Evolutionary conservation across 2,329 filamentous ascomycete genomes (phyloP).

Genomic region (Fusarium drepaniforme): DNA sequence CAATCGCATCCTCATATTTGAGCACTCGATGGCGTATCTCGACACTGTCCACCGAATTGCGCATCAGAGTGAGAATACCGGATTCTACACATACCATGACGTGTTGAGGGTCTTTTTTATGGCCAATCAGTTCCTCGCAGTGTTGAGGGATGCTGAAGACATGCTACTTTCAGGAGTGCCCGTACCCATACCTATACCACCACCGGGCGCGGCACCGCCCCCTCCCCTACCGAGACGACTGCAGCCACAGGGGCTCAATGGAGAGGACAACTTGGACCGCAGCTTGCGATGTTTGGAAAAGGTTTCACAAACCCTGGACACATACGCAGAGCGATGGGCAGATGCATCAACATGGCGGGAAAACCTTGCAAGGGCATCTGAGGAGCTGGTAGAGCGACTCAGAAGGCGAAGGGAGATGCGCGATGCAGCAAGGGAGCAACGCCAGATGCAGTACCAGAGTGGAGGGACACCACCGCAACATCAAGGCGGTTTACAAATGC

Average conservation of each 20-base stretch:
- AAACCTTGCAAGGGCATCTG: slow-evolving; percentile 65
- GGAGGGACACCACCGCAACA: slow-evolving; percentile 41
- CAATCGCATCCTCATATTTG: slow-evolving; percentile 84
- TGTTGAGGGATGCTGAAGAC: slow-evolving; percentile 69
- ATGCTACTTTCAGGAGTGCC: slow-evolving; percentile 64
- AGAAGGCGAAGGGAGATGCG: slow-evolving; percentile 53
- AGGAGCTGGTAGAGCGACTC: slow-evolving; percentile 58
- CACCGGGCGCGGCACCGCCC: slow-evolving; percentile 61
- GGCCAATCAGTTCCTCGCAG: slow-evolving; percentile 72
- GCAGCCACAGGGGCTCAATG: slow-evolving; percentile 48
- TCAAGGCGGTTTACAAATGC: slow-evolving; percentile 29
- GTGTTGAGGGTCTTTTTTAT: slow-evolving; percentile 86
- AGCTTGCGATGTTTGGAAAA: slow-evolving; percentile 68
- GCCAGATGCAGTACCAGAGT: slow-evolving; percentile 51
- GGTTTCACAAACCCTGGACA: slow-evolving; percentile 65
- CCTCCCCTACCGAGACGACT: slow-evolving; percentile 65
- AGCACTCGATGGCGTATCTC: slow-evolving; percentile 87
- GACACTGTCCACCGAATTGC: slow-evolving; percentile 78
- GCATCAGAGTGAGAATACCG: slow-evolving; percentile 67
- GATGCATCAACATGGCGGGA: slow-evolving; percentile 65
- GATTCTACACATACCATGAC: slow-evolving; percentile 89
- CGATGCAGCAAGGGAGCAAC: slow-evolving; percentile 47
- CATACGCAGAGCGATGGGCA: slow-evolving; percentile 71
- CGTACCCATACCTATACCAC: slow-evolving; percentile 59
- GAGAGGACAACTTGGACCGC: slow-evolving; percentile 65